Percentiles rank a stretch among this genome's conserved stretches.
These are phyloP conservation scores for Ophiostoma ulmi DNA, from an alignment of 2,329 filamentous ascomycete species.

Conservation along the genomic window DNA sequence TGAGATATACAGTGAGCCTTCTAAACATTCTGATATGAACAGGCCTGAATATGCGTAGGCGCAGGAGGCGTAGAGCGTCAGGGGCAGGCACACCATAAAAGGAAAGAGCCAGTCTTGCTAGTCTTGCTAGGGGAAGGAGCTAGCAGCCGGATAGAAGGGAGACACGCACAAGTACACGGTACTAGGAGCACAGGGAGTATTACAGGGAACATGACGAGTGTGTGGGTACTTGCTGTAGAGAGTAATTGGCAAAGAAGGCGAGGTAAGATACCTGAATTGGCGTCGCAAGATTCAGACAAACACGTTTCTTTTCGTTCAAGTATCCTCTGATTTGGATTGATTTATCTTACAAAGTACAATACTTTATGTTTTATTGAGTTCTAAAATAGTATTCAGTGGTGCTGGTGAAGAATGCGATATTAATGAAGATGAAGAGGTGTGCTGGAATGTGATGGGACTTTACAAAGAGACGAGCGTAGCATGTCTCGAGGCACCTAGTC, in stretches of 20 bases:
- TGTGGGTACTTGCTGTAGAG: not conserved
- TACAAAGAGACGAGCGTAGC: not conserved
- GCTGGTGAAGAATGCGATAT: not conserved
- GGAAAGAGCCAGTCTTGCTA: not conserved
- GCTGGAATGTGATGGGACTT: not conserved
- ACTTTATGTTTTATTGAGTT: not conserved
- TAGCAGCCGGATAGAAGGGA: not conserved
- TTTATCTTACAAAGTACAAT: not conserved
- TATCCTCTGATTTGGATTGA: not conserved
- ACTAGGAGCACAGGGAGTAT: not conserved
- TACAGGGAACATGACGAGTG: constrained; percentile 6
- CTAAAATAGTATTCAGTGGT: no score
- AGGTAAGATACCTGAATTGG: not conserved
- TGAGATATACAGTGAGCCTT: not conserved
- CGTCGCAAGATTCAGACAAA: not conserved
- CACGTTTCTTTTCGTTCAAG: not conserved
- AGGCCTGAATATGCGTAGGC: not conserved
- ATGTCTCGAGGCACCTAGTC: no score
- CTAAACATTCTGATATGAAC: not conserved
- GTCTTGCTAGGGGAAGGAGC: not conserved
- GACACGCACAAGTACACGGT: not conserved
- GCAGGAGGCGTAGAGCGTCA: constrained; percentile 3
- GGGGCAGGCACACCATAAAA: not conserved
- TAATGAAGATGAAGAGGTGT: not conserved
- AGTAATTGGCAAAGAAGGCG: not conserved